Evolutionary conservation across 495 filamentous ascomycete species (phyloP).

Genomic region (Hypoxylon fragiforme): DNA sequence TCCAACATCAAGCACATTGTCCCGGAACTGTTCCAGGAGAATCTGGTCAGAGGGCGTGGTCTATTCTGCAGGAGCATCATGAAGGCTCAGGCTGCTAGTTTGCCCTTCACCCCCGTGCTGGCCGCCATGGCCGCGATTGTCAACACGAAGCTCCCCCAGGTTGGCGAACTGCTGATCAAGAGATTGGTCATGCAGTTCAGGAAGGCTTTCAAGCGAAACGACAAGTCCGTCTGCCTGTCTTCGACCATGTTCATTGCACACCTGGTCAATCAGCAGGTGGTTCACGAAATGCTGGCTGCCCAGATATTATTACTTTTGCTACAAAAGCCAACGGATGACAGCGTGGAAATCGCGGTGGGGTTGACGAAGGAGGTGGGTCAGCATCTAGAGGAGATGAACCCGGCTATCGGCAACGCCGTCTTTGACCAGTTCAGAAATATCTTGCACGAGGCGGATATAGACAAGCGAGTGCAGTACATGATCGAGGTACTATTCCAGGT

Average conservation of each 20-base stretch:
- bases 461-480: constrained; percentile 97
- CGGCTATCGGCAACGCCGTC: constrained; percentile 79
- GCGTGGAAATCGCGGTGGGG: constrained; percentile 95
- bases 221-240: constrained; percentile 91
- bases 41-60: constrained; percentile 86
- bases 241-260: constrained; percentile 94
- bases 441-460: constrained; percentile 92
- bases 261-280: constrained; percentile 91
- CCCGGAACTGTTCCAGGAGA: constrained; percentile 92
- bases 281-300: constrained; percentile 88
- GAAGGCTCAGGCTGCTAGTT: constrained; percentile 95
- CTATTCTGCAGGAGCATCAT: constrained; percentile 94
- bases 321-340: constrained; percentile 94
- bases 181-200: constrained; percentile 89
- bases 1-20: constrained; percentile 98
- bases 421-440: constrained; percentile 96
- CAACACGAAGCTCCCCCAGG: constrained; percentile 94
- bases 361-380: constrained; percentile 89
- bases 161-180: constrained; percentile 87
- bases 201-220: constrained; percentile 94
- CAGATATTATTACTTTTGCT: constrained; percentile 88
- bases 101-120: constrained; percentile 94
- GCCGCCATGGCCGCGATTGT: constrained; percentile 94
- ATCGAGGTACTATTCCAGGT: constrained; percentile 98
- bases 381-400: constrained; percentile 92